Evolutionary conservation across 2,329 filamentous ascomycete genomes (phyloP).

Genomic region (Exophiala bonariae): DNA sequence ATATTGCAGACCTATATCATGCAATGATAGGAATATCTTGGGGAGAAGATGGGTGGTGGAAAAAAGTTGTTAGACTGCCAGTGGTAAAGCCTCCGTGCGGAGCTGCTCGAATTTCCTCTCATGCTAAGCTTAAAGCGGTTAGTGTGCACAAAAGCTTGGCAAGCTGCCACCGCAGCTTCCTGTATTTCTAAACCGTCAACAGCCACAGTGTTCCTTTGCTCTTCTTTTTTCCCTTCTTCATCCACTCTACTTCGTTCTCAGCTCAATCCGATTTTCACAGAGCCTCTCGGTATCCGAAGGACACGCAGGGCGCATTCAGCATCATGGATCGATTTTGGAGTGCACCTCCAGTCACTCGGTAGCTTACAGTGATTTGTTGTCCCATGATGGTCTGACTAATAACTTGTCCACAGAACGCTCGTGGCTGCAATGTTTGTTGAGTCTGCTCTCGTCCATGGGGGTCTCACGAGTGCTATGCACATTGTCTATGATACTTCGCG

Average conservation of each 20-base stretch:
- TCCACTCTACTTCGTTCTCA: too few species aligned
- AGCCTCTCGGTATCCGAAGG: too few species aligned
- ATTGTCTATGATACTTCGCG: conserved; percentile 50
- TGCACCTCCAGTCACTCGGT: conserved; percentile 68
- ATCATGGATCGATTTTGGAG: conserved; percentile 64
- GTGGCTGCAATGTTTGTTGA: conserved; percentile 63
- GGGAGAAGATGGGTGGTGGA: neutral
- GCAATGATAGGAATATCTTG: neutral
- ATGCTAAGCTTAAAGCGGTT: neutral
- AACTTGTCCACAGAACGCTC: conserved; percentile 61
- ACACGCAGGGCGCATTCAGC: neutral
- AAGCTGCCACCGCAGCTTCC: conserved; percentile 5
- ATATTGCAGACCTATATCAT: neutral
- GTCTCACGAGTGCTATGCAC: conserved; percentile 52
- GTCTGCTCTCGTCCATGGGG: conserved; percentile 62
- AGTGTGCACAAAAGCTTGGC: neutral
- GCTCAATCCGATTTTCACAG: too few species aligned
- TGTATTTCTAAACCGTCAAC: neutral
- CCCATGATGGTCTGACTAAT: conserved; percentile 51
- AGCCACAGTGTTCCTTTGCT: too few species aligned
- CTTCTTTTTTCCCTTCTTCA: too few species aligned
- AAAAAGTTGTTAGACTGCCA: conserved; percentile 12
- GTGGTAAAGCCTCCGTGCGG: conserved; percentile 4
- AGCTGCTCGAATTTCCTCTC: conserved; percentile 5
- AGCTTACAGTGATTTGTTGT: too few species aligned